phyloP scores from a whole-genome alignment of 192 early-diverging fungal species.

The Linnemannia elongata region DNA sequence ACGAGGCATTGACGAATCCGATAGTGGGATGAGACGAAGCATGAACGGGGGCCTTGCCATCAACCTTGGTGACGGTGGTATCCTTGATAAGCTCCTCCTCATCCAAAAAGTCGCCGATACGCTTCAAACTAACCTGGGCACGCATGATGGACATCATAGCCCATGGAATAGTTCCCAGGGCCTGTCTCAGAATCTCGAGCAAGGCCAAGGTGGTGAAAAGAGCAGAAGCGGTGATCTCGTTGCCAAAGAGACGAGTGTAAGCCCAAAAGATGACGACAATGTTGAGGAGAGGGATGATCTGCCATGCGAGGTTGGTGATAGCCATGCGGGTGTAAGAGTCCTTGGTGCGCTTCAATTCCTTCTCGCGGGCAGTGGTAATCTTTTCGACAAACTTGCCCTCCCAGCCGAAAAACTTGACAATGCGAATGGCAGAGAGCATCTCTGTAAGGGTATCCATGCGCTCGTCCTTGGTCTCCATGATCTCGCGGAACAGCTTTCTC shows the following conservation, averaged over 20 bases:
- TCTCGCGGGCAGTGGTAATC: conserved; percentile 71
- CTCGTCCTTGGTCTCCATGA: conserved; percentile 77
- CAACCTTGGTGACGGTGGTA: conserved; percentile 30
- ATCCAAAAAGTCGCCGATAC: conserved; percentile 79
- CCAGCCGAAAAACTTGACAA: conserved; percentile 95
- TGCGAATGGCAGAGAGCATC: conserved; percentile 81
- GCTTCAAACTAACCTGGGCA: conserved; percentile 70
- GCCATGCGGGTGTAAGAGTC: conserved; percentile 63
- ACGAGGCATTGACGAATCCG: conserved; percentile 36
- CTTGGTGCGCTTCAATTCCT: conserved; percentile 67
- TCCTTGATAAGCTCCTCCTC: conserved; percentile 78
- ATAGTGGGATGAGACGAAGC: conserved; percentile 60
- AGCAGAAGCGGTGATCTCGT: conserved; percentile 57
- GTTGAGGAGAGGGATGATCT: conserved; percentile 70
- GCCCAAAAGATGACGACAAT: conserved; percentile 70
- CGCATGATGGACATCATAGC: conserved; percentile 65
- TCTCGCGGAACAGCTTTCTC: conserved; percentile 61
- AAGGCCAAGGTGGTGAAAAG: conserved; percentile 78
- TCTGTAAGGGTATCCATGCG: conserved; percentile 87
- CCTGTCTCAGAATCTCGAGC: conserved; percentile 72
- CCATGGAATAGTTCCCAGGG: conserved; percentile 70
- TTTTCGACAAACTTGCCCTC: conserved; percentile 78
- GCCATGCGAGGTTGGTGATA: conserved; percentile 64
- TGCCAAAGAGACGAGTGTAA: conserved; percentile 69
- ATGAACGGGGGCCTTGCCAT: conserved; percentile 58